Evolutionary conservation across 169 alveolate species (phyloP).

Genomic region (Plasmodium coatneyi): DNA sequence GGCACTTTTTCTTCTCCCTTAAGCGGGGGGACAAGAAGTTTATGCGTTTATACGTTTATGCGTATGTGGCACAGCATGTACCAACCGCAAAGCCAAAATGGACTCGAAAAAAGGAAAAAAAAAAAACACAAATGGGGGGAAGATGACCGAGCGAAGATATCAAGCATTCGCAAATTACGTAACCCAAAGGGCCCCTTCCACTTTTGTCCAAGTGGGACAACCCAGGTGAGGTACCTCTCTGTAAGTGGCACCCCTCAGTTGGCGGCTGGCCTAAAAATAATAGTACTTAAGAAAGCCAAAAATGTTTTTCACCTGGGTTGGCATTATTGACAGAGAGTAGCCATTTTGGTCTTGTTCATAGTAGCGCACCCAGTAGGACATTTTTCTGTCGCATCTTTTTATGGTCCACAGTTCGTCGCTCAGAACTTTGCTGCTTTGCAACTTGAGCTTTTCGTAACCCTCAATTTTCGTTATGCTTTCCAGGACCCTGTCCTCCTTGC

Average conservation of each 20-base stretch:
- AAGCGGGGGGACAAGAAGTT: not conserved
- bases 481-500: conserved; percentile 80
- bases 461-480: conserved; percentile 45
- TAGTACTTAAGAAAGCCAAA: conserved; percentile 76
- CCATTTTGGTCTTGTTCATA: conserved; percentile 85
- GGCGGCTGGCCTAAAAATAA: conserved; percentile 37
- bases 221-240: not conserved
- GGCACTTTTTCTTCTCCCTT: not conserved
- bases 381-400: conserved; percentile 78
- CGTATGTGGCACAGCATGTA: not conserved
- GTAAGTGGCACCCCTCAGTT: not conserved
- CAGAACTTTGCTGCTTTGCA: conserved; percentile 47
- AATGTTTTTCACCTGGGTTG: conserved; percentile 76
- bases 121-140: not conserved
- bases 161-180: not conserved
- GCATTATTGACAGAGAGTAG: conserved; percentile 77
- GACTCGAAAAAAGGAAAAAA: not conserved
- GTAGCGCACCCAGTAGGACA: conserved; percentile 77
- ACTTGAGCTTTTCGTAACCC: conserved; percentile 38
- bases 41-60: not conserved
- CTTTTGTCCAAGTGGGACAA: not conserved
- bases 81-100: not conserved
- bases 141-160: not conserved
- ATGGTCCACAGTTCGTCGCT: conserved; percentile 83
- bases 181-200: not conserved